Evolutionary conservation across 768 basidiomycete genomes (phyloP).

Genomic region (Austroboletus eburneus): DNA sequence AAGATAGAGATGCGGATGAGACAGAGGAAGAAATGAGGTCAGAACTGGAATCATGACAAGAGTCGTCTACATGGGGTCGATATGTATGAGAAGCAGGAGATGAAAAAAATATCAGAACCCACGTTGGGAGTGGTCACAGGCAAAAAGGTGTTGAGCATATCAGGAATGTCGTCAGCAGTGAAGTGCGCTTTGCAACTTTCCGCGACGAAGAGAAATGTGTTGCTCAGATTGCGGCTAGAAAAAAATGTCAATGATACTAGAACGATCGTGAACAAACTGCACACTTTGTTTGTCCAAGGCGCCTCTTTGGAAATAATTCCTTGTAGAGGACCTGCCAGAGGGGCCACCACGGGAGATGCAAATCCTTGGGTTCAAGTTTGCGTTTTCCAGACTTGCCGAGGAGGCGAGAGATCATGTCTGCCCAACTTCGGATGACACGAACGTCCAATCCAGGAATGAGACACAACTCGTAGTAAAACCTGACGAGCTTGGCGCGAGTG

Average conservation of each 20-base stretch:
- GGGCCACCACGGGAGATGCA: slow-evolving; percentile 69
- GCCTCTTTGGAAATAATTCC: slow-evolving; percentile 70
- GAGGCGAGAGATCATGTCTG: slow-evolving; percentile 72
- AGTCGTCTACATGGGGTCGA: slow-evolving; percentile 43
- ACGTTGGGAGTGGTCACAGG: slow-evolving; percentile 72
- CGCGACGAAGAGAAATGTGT: slow-evolving; percentile 70
- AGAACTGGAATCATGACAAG: slow-evolving; percentile 73
- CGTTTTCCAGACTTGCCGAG: slow-evolving; percentile 65
- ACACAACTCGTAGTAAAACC: slow-evolving; percentile 76
- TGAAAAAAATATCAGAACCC: slow-evolving; percentile 19
- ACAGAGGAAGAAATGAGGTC: slow-evolving; percentile 72
- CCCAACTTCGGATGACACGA: slow-evolving; percentile 68
- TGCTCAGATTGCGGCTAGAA: slow-evolving; percentile 57
- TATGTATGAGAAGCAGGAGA: background rate
- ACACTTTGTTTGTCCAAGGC: slow-evolving; percentile 56
- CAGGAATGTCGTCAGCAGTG: slow-evolving; percentile 55
- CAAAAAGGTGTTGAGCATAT: slow-evolving; percentile 69
- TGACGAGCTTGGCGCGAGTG: slow-evolving; percentile 66
- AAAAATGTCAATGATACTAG: slow-evolving; percentile 5
- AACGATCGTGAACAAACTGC: slow-evolving; percentile 19
- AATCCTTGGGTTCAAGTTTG: slow-evolving; percentile 63
- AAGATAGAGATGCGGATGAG: slow-evolving; percentile 61
- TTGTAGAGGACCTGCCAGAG: slow-evolving; percentile 73
- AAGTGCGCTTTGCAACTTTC: slow-evolving; percentile 72
- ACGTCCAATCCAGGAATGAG: slow-evolving; percentile 73